Conservation (phyloP, 2,329 filamentous ascomycete genomes). For the Aspergillus sergii region DNA sequence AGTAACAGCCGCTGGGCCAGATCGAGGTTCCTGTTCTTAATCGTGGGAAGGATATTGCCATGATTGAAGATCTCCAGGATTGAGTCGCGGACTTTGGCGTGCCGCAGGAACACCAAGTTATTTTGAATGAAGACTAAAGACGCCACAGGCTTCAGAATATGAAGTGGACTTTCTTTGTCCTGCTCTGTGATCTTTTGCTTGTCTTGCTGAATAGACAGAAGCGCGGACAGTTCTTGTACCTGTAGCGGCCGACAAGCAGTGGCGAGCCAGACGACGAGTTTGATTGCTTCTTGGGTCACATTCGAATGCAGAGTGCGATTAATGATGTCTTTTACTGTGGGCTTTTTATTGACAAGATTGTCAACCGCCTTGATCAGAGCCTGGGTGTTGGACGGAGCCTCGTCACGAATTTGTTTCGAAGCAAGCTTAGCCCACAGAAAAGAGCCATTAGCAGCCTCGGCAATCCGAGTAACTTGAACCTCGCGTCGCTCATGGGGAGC, state of each 20-base stretch:
- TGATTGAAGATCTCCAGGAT: constrained; percentile 34
- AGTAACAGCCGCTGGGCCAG: constrained; percentile 35
- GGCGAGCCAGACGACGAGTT: constrained; percentile 42
- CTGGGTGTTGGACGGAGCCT: constrained; percentile 24
- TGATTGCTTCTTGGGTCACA: constrained; percentile 34
- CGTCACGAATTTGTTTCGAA: constrained; percentile 32
- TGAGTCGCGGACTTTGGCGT: constrained; percentile 35
- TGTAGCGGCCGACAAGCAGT: constrained; percentile 40
- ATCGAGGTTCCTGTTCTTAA: constrained; percentile 40
- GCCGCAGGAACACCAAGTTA: constrained; percentile 39
- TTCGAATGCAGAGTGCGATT: constrained; percentile 26
- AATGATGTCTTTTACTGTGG: constrained; percentile 36
- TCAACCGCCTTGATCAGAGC: constrained; percentile 33
- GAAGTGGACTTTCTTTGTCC: constrained; percentile 25
- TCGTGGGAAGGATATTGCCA: constrained; percentile 31
- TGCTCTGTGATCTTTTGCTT: constrained; percentile 32
- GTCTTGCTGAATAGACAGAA: constrained; percentile 34
- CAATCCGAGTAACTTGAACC: constrained; percentile 33
- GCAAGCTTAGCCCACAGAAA: constrained; percentile 45
- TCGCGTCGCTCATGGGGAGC: constrained; percentile 38
- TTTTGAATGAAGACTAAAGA: constrained; percentile 39
- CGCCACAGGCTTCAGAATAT: constrained; percentile 32
- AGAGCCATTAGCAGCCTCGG: constrained; percentile 38
- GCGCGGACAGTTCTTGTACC: constrained; percentile 32
- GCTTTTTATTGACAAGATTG: constrained; percentile 26